Evolutionary conservation across 2,329 filamentous ascomycete species (phyloP).

Genomic region (Pyrenochaeta sp.): DNA sequence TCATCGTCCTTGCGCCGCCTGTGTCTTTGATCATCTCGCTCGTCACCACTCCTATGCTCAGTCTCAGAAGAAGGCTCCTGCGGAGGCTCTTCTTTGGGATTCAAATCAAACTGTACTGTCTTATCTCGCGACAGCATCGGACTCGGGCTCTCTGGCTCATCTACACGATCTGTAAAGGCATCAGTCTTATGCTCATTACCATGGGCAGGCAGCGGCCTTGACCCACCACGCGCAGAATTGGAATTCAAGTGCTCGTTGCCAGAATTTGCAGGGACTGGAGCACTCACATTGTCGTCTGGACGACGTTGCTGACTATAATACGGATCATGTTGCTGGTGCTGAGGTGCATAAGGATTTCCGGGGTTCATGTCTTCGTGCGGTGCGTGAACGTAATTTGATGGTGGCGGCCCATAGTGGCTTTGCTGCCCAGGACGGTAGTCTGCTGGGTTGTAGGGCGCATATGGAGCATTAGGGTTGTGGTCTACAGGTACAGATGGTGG

Average conservation of each 20-base stretch:
- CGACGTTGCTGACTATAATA: slow-evolving; percentile 48
- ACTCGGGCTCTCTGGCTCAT: slow-evolving; percentile 14
- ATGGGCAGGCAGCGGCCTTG: slow-evolving; percentile 38
- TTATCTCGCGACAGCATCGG: slow-evolving; percentile 34
- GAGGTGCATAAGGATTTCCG: slow-evolving; percentile 39
- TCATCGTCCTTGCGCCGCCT: slow-evolving; percentile 24
- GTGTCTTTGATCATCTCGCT: slow-evolving; percentile 10
- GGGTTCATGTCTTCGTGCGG: slow-evolving; percentile 39
- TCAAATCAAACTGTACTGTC: slow-evolving; percentile 51
- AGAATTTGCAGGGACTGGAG: slow-evolving; percentile 38
- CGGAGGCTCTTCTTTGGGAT: slow-evolving; percentile 37
- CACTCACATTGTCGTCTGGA: slow-evolving; percentile 61
- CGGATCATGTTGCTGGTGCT: slow-evolving; percentile 27
- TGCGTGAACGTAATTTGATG: slow-evolving; percentile 39
- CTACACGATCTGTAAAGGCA: slow-evolving; percentile 35
- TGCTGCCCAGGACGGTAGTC: slow-evolving; percentile 52
- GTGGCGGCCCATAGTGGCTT: slow-evolving; percentile 33
- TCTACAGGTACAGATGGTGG: slow-evolving; percentile 49
- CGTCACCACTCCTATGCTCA: slow-evolving; percentile 2
- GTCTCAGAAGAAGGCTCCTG: slow-evolving; percentile 22
- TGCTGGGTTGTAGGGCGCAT: slow-evolving; percentile 52
- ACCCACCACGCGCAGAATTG: slow-evolving; percentile 45
- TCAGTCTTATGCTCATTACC: slow-evolving; percentile 10
- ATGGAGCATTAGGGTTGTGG: slow-evolving; percentile 35
- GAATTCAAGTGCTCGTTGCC: slow-evolving; percentile 36